phyloP scores from a whole-genome alignment of 2,329 filamentous ascomycete species.

The Neophaeococcomyces mojaviensis region DNA sequence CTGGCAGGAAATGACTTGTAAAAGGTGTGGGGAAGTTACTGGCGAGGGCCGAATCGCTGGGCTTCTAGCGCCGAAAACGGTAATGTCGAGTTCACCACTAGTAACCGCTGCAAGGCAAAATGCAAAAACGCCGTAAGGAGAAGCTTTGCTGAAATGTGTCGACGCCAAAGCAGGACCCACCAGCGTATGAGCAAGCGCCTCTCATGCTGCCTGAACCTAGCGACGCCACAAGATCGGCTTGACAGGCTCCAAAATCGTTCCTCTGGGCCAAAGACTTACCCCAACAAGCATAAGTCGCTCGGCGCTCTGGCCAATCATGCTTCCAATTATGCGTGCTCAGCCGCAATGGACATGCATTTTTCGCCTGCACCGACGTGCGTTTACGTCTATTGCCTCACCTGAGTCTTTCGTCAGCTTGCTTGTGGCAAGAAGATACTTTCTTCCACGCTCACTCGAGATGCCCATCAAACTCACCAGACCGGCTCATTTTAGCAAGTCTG shows the following conservation, averaged over 20 bases:
- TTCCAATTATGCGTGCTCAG: neutral
- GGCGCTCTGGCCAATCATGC: neutral
- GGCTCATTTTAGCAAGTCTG: too few species aligned
- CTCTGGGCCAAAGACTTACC: neutral
- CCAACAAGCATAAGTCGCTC: neutral
- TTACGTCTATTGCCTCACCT: neutral
- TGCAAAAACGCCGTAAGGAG: neutral
- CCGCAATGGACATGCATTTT: neutral
- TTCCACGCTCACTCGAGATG: too few species aligned
- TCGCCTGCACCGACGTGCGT: neutral
- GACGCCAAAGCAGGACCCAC: neutral
- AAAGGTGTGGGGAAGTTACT: neutral
- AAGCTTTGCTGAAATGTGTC: slow-evolving; percentile 1
- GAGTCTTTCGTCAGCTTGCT: neutral
- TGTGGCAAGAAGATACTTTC: neutral
- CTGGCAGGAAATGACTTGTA: neutral
- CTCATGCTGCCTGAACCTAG: too few species aligned
- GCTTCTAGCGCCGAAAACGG: slow-evolving; percentile 6
- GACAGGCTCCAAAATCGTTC: too few species aligned
- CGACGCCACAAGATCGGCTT: too few species aligned
- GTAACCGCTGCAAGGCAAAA: neutral
- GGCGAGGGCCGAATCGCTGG: slow-evolving; percentile 8
- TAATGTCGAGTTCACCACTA: slow-evolving; percentile 7
- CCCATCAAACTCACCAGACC: too few species aligned
- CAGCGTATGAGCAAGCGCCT: neutral